Base-by-base conservation (phyloP, 2,329 filamentous ascomycete genomes). In the Orbilia quercus region DNA sequence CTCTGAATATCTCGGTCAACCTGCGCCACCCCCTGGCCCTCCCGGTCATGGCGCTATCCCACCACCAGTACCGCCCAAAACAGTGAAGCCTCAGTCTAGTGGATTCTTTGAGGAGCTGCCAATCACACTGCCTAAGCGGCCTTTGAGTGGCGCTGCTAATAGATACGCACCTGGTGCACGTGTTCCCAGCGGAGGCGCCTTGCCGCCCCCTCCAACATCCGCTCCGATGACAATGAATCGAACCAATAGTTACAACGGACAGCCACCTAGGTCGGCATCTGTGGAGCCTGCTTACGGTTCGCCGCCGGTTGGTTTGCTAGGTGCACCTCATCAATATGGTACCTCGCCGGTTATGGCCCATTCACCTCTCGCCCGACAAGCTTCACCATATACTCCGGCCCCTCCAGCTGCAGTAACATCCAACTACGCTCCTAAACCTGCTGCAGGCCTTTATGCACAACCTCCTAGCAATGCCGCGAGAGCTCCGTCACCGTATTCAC, bases 81-180 rank as follows among this genome's bases (percentile, higher is more conserved):
- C 59, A 2, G 14, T 62, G 18, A 58, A 58, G 28, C 36, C 66
- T 9, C 58, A 59, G 16, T 38, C 51, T 14, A 70, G 57, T 18
- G 66, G 44, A 12, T 72, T 72, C 45, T 72, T 72, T 25, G 67
- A 59, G 48, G 67, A 72, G 36, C n/a, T 65, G 20, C 67, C 67
- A 1, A 42, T 65, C 6, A 50, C 59, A 9, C 7, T 55, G 20
- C 59, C 67, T 42, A 65, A 72, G 45, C n/a, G 67, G 2, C 60
- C 67, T 4, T 25, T 53, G 14, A 72, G 67, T 12, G 44, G 59
- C 16, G 50, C 67, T 6, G 59, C 59, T 18, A 25, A 14, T n/a
- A 72, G 55, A 54, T 72, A 72, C 25, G 60, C 54, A 12, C 67
- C 67, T 25, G 59, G 53, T 1, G 44, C 14, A 14, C 58, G 66